phyloP scores from a whole-genome alignment of 805 yeast genomes.

The Tetrapisispora arboricola region DNA sequence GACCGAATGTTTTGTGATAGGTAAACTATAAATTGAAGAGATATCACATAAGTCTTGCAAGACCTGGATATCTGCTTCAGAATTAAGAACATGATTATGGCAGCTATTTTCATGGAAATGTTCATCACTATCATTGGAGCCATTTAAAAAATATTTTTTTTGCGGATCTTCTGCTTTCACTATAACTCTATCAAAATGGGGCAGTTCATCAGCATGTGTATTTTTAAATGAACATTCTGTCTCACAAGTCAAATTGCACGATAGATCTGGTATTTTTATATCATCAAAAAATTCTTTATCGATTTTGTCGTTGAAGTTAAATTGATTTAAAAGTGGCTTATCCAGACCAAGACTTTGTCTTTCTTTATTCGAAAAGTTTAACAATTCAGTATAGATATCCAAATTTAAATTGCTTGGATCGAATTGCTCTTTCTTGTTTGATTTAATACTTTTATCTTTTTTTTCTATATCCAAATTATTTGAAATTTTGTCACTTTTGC shows the following conservation, averaged over 20 bases:
- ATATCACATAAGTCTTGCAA: slow-evolving; percentile 27
- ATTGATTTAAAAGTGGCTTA: background rate
- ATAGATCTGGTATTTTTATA: slow-evolving; percentile 8
- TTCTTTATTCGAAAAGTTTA: background rate
- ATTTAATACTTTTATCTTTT: background rate
- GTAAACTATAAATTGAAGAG: slow-evolving; percentile 27
- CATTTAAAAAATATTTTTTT: background rate
- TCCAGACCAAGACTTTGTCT: background rate
- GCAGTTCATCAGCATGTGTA: background rate
- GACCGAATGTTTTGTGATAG: slow-evolving; percentile 25
- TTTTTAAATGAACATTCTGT: slow-evolving; percentile 5
- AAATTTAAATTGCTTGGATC: background rate
- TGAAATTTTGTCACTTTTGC: too few species aligned
- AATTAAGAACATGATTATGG: slow-evolving; percentile 17
- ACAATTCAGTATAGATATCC: background rate
- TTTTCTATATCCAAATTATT: too few species aligned
- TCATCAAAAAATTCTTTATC: background rate
- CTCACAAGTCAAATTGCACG: slow-evolving; percentile 24
- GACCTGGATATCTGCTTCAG: slow-evolving; percentile 22
- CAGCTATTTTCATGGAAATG: background rate
- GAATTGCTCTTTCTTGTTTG: background rate
- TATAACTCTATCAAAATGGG: background rate
- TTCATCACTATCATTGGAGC: background rate
- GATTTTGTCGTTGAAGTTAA: background rate
- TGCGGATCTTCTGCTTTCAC: background rate